Evolutionary conservation across 805 yeast genomes (phyloP), one percentile per base, ranked within the genome.

Genomic region (Candida tammaniensis): DNA sequence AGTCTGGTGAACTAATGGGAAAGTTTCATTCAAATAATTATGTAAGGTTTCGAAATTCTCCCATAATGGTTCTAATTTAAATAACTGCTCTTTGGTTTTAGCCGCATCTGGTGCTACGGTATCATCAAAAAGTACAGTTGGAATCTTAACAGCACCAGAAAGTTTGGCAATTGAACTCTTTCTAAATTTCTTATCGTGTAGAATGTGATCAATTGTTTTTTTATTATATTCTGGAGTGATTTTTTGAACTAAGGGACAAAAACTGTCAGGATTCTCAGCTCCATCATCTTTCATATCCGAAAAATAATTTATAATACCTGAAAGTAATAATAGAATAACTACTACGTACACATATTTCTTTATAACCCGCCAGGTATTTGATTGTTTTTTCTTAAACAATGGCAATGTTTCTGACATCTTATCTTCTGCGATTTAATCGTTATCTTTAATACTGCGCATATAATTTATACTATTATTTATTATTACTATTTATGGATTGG

Each of bases 201-300:
- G 48, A 13, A 64, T 62, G 10, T 32, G 40, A 12, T 41, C 31
- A 7, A 62, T 26, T 7, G 55, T 53, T 7, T 43, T 36, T 13
- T 36, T 42, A 15, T 50, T 42, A 30, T 54, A 48, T 2, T 37
- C 14, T 2, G 64, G 63, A 31, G 61, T 54, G 13, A 63, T 16
- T 33, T 63, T 64, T 5, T 48, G 48, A 4, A 60, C 61, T 9
- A 60, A 31, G 2, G 69, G 68, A 40, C 70, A 64, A 13, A 63
- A 49, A 7, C 55, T 41, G 40, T 62, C 67, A n/a, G 39, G 40
- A 23, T 36, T 36, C 6, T 18, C 17, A 24, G 38, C 34, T 11
- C 28, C 29, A 22, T 9, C 28, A 17, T 4, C n/a, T n/a, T n/a
- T n/a, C n/a, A n/a, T n/a, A n/a, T n/a, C n/a, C n/a, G n/a, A n/a